Evolutionary conservation across 2,329 filamentous ascomycete species (phyloP), one percentile per base, ranked within the genome.

Genomic region (Colletotrichum sp.): DNA sequence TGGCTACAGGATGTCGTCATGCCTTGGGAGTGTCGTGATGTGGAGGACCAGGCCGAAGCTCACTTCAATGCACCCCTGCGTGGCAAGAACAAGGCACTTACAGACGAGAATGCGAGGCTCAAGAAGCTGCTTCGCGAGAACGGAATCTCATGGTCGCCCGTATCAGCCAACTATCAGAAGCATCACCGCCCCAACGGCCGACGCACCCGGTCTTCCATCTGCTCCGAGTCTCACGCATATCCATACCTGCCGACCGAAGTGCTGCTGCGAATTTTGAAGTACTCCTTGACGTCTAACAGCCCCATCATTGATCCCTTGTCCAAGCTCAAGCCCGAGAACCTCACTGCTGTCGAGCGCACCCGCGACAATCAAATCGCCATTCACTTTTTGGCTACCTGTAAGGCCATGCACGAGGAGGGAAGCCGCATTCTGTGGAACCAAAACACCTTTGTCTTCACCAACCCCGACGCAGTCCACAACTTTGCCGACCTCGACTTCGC

Each of bases 301-400:
- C 87, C 90, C 36, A 90, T 92, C 77, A 84, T 91, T 65, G 90
- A 92, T 74, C 90, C 90, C 4, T 83, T 92, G 59, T 89, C 85
- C 65, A 86, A 86, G 69, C 78, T 85, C 25, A 86, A 83, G 63
- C 78, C 80, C 4, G 88, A 89, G 30, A 86, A 86, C 72, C 77
- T 91, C 65, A 87, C 89, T 1, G 78, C 81, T 6, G 80, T 79
- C 4, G 89, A 90, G 79, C 86, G 86, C 79, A 71, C 80, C 3
- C 85, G 86, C n/a, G 82, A 83, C 19, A 87, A 88, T 72, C 86
- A 89, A 77, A 85, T 91, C 70, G 88, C 89, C 71, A 89, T 91
- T 63, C 85, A 90, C 78, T 88, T 91, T 68, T 82, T 92, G 4
- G 85, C 86, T 6, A 89, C 89, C 4, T 91, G 88, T 81, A 89